A percentile compares a stretch with the other conserved stretches of the same genome.
Evolutionary conservation across 192 early-diverging fungal species (phyloP).

Genomic region (Rhizophagus prolifer): DNA sequence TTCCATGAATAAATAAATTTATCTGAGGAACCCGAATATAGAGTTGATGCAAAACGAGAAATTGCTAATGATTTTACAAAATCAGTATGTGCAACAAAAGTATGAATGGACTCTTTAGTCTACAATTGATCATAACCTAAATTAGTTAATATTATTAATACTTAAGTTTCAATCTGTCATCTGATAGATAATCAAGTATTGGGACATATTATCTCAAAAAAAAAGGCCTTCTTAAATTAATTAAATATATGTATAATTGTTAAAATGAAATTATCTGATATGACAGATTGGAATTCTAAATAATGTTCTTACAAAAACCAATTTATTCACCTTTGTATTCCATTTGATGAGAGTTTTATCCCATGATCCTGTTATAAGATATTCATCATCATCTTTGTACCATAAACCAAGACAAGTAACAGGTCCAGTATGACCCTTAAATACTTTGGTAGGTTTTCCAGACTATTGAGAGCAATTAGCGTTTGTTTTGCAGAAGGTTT

Average conservation of each 20-base stretch:
- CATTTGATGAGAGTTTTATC: slow-evolving; percentile 88
- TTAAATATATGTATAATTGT: no score
- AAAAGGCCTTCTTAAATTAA: no score
- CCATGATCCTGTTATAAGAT: slow-evolving; percentile 89
- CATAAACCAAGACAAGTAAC: slow-evolving; percentile 65
- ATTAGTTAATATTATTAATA: no score
- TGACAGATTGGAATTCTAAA: neutral
- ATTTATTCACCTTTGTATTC: slow-evolving; percentile 62
- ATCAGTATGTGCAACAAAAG: slow-evolving; percentile 78
- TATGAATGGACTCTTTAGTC: slow-evolving; percentile 64
- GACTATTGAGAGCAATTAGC: slow-evolving; percentile 36
- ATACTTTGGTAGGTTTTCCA: slow-evolving; percentile 50
- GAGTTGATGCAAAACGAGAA: slow-evolving; percentile 37
- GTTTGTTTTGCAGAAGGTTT: neutral
- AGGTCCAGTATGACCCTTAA: slow-evolving; percentile 69
- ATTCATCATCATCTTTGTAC: slow-evolving; percentile 47
- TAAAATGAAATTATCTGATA: no score
- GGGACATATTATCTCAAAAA: no score
- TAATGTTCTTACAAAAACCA: neutral
- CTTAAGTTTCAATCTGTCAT: no score
- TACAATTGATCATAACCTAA: slow-evolving; percentile 22
- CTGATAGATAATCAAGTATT: no score
- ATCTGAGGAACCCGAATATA: slow-evolving; percentile 85
- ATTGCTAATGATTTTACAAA: slow-evolving; percentile 82
- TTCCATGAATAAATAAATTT: slow-evolving; percentile 77